Conservation (phyloP, 306 rosid species). For the Rubus idaeus region DNA sequence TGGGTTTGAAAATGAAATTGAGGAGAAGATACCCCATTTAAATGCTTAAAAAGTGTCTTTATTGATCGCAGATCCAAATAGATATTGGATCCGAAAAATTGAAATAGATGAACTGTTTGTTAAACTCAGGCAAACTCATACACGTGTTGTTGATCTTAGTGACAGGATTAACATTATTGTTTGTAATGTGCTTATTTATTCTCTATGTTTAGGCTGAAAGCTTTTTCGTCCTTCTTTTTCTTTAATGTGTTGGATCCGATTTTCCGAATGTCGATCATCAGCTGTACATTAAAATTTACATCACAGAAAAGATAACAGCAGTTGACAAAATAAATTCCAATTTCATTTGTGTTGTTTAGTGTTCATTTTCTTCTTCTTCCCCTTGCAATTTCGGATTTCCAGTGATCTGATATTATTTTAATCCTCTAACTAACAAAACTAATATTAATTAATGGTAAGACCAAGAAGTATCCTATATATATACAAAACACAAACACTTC, state of each 20-base stretch:
- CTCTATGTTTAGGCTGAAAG: background rate
- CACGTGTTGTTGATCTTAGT: background rate
- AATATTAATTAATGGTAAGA: background rate
- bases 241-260: background rate
- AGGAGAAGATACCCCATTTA: too few relatives aligned
- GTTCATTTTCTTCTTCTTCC: background rate
- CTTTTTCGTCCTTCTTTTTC: background rate
- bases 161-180: background rate
- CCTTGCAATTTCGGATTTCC: background rate
- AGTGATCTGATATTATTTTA: too few relatives aligned
- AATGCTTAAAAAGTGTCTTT: too few relatives aligned
- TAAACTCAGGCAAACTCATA: background rate
- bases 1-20: too few relatives aligned
- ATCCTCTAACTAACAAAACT: background rate
- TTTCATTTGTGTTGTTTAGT: background rate
- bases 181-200: background rate
- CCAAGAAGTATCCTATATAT: too few relatives aligned
- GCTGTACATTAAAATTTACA: background rate
- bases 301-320: background rate
- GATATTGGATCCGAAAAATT: conserved; percentile 34
- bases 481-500: too few relatives aligned
- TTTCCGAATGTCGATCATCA: background rate
- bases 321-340: background rate
- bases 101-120: conserved; percentile 6
- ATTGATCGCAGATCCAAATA: too few relatives aligned